phyloP scores from a whole-genome alignment of 1,284 basidiomycete species.

The Moniliella sp. region DNA sequence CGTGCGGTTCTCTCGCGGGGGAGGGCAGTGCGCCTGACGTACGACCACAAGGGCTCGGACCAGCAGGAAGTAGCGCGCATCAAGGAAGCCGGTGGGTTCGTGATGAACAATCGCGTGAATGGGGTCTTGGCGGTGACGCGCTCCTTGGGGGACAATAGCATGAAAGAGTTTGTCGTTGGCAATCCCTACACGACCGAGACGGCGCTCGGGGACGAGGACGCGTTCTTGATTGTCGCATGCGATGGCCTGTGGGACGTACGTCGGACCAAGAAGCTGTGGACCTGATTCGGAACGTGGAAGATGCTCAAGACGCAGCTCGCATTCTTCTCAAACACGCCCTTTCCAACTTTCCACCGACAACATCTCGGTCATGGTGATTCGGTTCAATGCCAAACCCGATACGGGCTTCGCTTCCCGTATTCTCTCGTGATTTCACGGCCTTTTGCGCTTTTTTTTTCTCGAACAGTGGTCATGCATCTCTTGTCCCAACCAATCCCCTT shows the following conservation, averaged over 20 bases:
- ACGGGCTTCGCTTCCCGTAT: too few relatives aligned
- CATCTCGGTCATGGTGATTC: constrained; percentile 32
- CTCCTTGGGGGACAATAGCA: constrained; percentile 81
- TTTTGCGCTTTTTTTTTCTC: too few relatives aligned
- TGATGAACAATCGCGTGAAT: constrained; percentile 93
- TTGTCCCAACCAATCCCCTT: too few relatives aligned
- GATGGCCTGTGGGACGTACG: constrained; percentile 55
- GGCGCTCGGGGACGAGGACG: constrained; percentile 68
- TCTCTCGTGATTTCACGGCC: too few relatives aligned
- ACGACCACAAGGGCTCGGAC: constrained; percentile 96
- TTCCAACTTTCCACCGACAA: constrained; percentile 74
- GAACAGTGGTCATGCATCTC: too few relatives aligned
- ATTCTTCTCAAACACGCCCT: constrained; percentile 66
- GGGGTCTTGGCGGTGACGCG: constrained; percentile 84
- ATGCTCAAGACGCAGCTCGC: constrained; percentile 63
- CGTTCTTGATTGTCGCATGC: constrained; percentile 85
- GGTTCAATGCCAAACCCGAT: constrained; percentile 7
- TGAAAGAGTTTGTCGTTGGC: constrained; percentile 98
- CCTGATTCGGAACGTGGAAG: constrained; percentile 49
- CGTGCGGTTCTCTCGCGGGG: constrained; percentile 66
- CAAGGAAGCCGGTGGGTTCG: constrained; percentile 88
- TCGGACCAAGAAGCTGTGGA: constrained; percentile 80
- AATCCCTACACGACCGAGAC: constrained; percentile 95
- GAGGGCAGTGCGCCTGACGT: constrained; percentile 74
- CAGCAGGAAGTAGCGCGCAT: constrained; percentile 95